These are phyloP conservation scores for Vigna radiata DNA, from an alignment of 306 rosid species.

Conservation along the genomic window DNA sequence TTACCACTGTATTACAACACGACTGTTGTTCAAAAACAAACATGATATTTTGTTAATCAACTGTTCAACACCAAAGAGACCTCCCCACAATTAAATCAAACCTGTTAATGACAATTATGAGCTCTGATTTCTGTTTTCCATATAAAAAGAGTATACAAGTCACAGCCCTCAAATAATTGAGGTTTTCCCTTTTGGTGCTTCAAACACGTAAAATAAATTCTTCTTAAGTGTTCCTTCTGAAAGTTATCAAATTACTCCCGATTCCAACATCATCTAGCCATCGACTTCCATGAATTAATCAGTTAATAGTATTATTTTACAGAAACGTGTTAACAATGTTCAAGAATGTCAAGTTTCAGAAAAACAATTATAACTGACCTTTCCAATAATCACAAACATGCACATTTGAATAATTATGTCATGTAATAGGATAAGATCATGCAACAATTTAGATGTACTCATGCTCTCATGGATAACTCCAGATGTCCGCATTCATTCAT, in stretches of 20 bases:
- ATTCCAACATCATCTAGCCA: slow-evolving; percentile 12
- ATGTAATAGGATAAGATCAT: slow-evolving; percentile 18
- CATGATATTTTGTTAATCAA: slow-evolving; percentile 7
- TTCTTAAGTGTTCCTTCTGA: neutral
- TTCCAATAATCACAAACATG: slow-evolving; percentile 37
- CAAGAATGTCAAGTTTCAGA: slow-evolving; percentile 29
- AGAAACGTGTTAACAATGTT: neutral
- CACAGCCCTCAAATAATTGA: neutral
- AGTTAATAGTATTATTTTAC: slow-evolving; percentile 3
- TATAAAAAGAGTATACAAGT: neutral
- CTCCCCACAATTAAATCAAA: slow-evolving; percentile 24
- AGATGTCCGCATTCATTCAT: slow-evolving; percentile 45
- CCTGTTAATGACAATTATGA: slow-evolving; percentile 18
- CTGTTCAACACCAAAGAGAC: slow-evolving; percentile 13
- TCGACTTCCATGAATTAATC: slow-evolving; percentile 20
- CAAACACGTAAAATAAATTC: neutral
- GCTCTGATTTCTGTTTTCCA: neutral
- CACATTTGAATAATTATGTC: slow-evolving; percentile 2
- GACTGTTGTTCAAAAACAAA: slow-evolving; percentile 7
- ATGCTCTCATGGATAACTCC: slow-evolving; percentile 20
- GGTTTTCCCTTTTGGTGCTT: neutral
- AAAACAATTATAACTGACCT: slow-evolving; percentile 12
- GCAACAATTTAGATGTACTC: slow-evolving; percentile 18
- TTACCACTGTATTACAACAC: slow-evolving; percentile 7
- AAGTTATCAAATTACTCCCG: slow-evolving; percentile 22